Evolutionary conservation across 2,329 filamentous ascomycete genomes (phyloP), one percentile per base, ranked within the genome.

Genomic region (Penicillium decumbens): DNA sequence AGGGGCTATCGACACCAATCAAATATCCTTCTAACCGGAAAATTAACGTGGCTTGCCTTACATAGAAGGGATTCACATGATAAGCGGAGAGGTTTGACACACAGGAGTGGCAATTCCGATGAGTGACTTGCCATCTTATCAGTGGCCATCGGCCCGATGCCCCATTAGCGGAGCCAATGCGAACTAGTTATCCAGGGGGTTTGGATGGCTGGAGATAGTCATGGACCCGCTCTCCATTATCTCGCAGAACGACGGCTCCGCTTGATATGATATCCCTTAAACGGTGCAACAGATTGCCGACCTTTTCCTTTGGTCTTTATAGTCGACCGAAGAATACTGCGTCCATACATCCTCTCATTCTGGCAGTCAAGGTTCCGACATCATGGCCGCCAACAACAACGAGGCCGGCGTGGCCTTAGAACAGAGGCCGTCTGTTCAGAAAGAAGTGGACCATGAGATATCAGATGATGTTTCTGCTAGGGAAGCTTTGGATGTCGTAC

Each of bases 401-500:
- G 41, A 57, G 10, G 41, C 43, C 13, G 45, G n/a, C 4, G 10
- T 20, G 6, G 41, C 45, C 23, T 48, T 56, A 44, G 54, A 54
- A 13, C 43, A 45, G 29, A 60, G 47, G 4, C 32, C 35, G 9
- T 50, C 55, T 33, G 27, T 51, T n/a, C 48, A 51, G 12, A 57
- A 63, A 13, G 47, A 53, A 7, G 41, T 18, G 9, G 44, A 46
- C 7, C 38, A 38, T 9, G 41, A 56, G 7, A 23, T 35, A 18
- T 24, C 37, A n/a, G 45, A 60, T 6, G 57, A 60, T 6, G 32
- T 47, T 12, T 42, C 50, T 2, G 15, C 58, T 9, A 54, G 56
- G 6, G 63, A 58, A 15, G 46, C 54, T 24, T 47, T 57, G 2
- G 60, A 66, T 37, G 51, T 65, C 18, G 55, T 59, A 6, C 58